Base-by-base conservation (phyloP, 768 basidiomycete genomes). In the Leccinum uliginosum region DNA sequence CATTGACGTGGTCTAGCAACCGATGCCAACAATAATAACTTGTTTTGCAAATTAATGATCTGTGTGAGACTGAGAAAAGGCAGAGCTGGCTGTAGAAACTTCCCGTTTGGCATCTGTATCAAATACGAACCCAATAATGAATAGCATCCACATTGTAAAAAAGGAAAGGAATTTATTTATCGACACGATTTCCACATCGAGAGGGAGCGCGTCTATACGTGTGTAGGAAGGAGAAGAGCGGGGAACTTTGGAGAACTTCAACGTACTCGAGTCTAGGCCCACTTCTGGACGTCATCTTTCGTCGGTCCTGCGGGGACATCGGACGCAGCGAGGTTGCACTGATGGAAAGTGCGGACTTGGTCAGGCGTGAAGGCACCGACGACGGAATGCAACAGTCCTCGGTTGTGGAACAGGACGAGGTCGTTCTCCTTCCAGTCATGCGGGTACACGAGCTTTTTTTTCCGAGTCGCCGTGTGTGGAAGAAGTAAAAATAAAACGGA, bases 351-450 rank as follows among this genome's bases (percentile, higher is more conserved):
- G 45, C 81, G 71, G 53, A 80, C 71, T 63, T 83, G 76, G 55
- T 76, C 71, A 19, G 72, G 67, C 54, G 60, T 70, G 64, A 84
- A 84, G 15, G 87, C 83, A 24, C 87, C 87, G 15, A 87, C 85
- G 63, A 87, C 86, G 10, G 78, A 76, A 62, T 89, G 86, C 50
- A 87, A 68, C 26, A 86, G 71, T 15, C 87, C 87, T 24, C 87
- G 79, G 71, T 89, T 89, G 65, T 89, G 85, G 77, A 89, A 89
- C 27, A 89, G 60, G 9, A 86, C 83, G 32, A 89, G 75, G 61
- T 87, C 86, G 15, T 75, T 74, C 61, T 83, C 83, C 34, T 75
- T 71, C 92, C 93, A 95, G 65, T 94, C 89, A 65, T 94, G 92
- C 0, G 91, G 86, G 71, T 95, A 96, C 30, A 96, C 85, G 26